Conservation (phyloP, 1,284 basidiomycete genomes). For the Microstroma glucosiphilum region DNA sequence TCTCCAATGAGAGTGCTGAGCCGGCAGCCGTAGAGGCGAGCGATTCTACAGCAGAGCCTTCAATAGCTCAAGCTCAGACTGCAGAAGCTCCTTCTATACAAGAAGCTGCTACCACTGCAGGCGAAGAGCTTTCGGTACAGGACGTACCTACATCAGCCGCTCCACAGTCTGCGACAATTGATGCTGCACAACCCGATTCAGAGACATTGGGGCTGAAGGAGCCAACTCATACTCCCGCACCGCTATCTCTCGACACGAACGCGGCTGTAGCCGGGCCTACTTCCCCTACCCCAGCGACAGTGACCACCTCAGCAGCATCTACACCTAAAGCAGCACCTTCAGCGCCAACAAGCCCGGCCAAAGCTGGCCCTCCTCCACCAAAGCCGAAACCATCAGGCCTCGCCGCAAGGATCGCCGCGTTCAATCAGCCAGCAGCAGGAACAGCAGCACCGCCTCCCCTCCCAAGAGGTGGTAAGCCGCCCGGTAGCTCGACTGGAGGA, state of each 20-base stretch:
- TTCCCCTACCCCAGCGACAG: not conserved
- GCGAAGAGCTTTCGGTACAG: conserved; percentile 7
- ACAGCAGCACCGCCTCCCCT: conserved; percentile 32
- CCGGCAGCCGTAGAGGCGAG: conserved; percentile 14
- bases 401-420: conserved; percentile 47
- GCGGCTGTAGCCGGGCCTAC: not conserved
- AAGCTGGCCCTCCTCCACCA: conserved; percentile 28
- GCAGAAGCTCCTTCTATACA: conserved; percentile 6
- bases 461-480: conserved; percentile 32
- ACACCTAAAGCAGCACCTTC: not conserved
- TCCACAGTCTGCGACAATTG: not conserved
- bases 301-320: not conserved
- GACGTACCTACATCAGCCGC: conserved; percentile 8
- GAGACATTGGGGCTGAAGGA: not conserved
- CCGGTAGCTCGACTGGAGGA: conserved; percentile 17
- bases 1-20: conserved; percentile 12
- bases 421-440: conserved; percentile 41
- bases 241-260: not conserved
- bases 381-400: conserved; percentile 27
- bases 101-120: conserved; percentile 10
- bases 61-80: not conserved
- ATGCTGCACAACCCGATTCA: not conserved
- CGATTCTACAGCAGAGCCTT: conserved; percentile 10
- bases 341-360: conserved; percentile 15
- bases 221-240: not conserved